Evolutionary conservation across 225 moss, liverwort and hornwort genomes (phyloP).

Genomic region (Antitrichia curtipendula): DNA sequence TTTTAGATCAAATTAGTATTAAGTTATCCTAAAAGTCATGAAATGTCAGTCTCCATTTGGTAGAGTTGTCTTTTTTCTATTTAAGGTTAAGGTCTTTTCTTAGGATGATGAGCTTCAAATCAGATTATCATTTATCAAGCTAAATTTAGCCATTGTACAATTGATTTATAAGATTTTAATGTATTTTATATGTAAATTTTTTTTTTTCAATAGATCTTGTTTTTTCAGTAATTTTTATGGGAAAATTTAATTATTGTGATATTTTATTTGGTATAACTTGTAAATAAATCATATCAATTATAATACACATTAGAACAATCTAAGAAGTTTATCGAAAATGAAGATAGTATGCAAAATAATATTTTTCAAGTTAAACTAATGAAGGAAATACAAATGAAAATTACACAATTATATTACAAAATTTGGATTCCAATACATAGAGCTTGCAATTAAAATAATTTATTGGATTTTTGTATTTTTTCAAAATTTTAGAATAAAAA

Average conservation of each 20-base stretch:
- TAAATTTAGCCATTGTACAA: not conserved
- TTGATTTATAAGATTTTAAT: not conserved
- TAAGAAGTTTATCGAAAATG: not conserved
- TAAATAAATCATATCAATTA: not conserved
- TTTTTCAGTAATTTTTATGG: not conserved
- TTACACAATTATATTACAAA: not conserved
- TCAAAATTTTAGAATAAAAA: not conserved
- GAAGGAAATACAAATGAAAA: not conserved
- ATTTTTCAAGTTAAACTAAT: not conserved
- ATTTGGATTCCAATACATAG: not conserved
- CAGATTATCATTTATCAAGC: not conserved
- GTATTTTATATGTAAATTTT: not conserved
- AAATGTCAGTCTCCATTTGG: not conserved
- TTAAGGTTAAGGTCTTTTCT: rapidly evolving
- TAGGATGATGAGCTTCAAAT: not conserved
- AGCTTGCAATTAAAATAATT: not conserved
- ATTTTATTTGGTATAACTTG: not conserved
- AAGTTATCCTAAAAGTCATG: not conserved
- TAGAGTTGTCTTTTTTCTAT: not conserved
- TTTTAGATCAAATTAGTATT: too few species aligned
- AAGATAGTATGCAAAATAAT: not conserved
- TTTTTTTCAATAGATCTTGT: not conserved
- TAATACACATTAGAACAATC: not conserved
- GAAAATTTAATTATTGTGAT: not conserved
- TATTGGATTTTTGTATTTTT: not conserved